Conservation (phyloP, 2,329 filamentous ascomycete species). For the Sphaerostilbella broomeana region DNA sequence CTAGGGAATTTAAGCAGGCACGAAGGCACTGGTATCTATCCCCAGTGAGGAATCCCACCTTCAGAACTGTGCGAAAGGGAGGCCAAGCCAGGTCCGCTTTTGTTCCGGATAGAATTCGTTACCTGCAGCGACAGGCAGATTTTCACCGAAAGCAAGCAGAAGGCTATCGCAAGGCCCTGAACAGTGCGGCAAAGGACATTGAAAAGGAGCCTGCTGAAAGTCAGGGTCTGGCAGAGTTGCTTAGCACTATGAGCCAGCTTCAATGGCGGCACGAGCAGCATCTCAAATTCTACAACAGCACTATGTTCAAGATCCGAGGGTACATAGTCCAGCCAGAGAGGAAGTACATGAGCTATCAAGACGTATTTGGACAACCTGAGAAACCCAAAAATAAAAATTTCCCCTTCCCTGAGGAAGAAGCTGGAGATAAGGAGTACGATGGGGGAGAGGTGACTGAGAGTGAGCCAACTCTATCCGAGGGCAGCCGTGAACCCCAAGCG, state of each 20-base stretch:
- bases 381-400: conserved; percentile 13
- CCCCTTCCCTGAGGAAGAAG: conserved; percentile 1
- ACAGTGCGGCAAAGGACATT: conserved; percentile 19
- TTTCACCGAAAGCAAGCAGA: conserved; percentile 27
- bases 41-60: conserved; percentile 21
- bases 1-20: conserved; percentile 29
- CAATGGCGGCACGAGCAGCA: conserved; percentile 22
- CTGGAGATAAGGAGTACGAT: not conserved
- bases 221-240: conserved; percentile 5
- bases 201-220: not conserved
- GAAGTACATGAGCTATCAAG: conserved; percentile 23
- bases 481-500: too few relatives aligned
- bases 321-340: conserved; percentile 20
- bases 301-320: conserved; percentile 26
- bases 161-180: conserved; percentile 20
- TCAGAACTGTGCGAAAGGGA: conserved; percentile 16
- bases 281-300: conserved; percentile 18
- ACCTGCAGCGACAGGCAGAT: conserved; percentile 23
- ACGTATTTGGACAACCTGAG: conserved; percentile 23
- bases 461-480: too few relatives aligned
- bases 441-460: too few relatives aligned
- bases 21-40: conserved; percentile 27
- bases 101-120: conserved; percentile 19
- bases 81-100: conserved; percentile 14
- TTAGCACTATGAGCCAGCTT: conserved; percentile 18